Evolutionary conservation across 768 basidiomycete species (phyloP), one percentile per base, ranked within the genome.

Genomic region (Suillus luteus): DNA sequence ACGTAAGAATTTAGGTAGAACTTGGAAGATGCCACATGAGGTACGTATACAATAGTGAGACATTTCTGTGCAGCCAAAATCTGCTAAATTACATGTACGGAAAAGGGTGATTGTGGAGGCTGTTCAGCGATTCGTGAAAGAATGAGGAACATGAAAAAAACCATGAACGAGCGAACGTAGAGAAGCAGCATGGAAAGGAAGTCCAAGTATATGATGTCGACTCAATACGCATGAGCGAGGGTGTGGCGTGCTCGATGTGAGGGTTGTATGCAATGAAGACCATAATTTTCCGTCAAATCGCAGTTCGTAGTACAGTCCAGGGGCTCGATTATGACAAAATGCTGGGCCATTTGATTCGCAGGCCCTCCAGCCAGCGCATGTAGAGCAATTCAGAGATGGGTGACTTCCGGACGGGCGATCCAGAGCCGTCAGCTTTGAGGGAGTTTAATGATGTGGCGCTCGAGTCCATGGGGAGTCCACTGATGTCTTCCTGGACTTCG

Each of bases 331-430:
- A 75, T 14, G 73, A 82, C 46, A 83, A 77, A 58, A 92, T 81
- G 69, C 82, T 91, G 6, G 93, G 93, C 95, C 95, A 96, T 74
- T 93, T 95, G 71, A 95, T 80, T 76, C 87, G 90, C 60, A 97
- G 78, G 3, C 95, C 95, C 71, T 97, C 93, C 31, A 98, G 80
- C 96, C 96, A 99, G 57, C 96, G 87, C 84, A 96, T 89, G 75
- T 98, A 99, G n/a, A 99, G 80, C 67, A 99, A 83, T 74, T 99
- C 96, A 24, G 95, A 92, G 35, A 99, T 95, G 7, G 96, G 95
- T 62, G 93, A 95, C 74, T 89, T 91, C 66, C 86, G 84, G 61
- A 80, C 74, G 14, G 83, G 81, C 31, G 71, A 69, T 54, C 65
- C 68, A 38, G 81, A 71, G 37, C 86, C 83, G 27, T 79, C 78